These are phyloP conservation scores for Claviceps cyperi DNA, from an alignment of 2,329 filamentous ascomycete species.

Conservation along the genomic window DNA sequence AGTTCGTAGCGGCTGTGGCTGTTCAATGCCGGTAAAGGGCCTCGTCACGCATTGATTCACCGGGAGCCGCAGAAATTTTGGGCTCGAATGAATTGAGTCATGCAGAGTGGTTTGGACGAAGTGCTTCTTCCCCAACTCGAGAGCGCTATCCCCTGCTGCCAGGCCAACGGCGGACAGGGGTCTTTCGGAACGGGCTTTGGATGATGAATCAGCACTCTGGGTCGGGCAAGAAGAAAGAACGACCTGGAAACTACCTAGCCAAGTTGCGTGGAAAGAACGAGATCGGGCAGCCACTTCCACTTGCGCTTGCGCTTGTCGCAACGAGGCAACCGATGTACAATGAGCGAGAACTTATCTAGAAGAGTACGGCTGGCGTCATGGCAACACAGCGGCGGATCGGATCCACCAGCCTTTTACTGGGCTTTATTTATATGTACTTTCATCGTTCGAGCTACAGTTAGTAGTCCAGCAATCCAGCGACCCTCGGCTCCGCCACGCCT, in stretches of 20 bases:
- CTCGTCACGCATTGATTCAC: neutral
- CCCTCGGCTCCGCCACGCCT: too few relatives aligned
- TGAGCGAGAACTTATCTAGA: neutral
- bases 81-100: neutral
- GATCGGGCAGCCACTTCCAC: neutral
- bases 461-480: too few relatives aligned
- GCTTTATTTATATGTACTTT: neutral
- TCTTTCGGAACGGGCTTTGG: neutral
- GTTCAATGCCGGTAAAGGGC: too few relatives aligned
- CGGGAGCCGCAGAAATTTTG: neutral
- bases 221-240: too few relatives aligned
- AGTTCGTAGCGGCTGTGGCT: too few relatives aligned
- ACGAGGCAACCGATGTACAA: too few relatives aligned
- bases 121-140: neutral
- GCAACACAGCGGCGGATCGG: neutral
- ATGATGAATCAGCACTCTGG: too few relatives aligned
- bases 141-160: neutral
- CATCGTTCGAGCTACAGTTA: too few relatives aligned
- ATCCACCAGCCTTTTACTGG: neutral
- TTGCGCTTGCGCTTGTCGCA: neutral
- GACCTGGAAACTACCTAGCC: too few relatives aligned
- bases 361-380: slow-evolving; percentile 1
- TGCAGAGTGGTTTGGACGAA: neutral
- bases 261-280: too few relatives aligned
- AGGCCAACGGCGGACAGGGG: neutral